These are phyloP conservation scores for Ricinus communis DNA, from an alignment of 345 rosid genomes.

Conservation along the genomic window DNA sequence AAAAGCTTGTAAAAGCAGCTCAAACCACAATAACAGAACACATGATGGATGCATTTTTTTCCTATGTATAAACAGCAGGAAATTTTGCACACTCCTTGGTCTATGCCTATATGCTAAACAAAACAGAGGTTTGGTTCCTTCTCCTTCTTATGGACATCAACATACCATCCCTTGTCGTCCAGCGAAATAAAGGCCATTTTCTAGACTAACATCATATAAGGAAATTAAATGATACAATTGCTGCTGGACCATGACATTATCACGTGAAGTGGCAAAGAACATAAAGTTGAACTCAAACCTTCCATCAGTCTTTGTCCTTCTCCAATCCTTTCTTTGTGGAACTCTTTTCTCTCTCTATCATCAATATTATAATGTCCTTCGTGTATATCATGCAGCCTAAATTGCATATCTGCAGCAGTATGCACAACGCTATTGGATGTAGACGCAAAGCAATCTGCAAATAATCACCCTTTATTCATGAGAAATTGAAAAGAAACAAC, in stretches of 20 bases:
- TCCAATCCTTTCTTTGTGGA: slow-evolving; percentile 1
- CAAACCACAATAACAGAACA: no score
- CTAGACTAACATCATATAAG: background rate
- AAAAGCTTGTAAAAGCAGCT: no score
- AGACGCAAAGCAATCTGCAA: slow-evolving; percentile 36
- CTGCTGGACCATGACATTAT: background rate
- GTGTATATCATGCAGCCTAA: background rate
- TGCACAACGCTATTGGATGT: slow-evolving; percentile 1
- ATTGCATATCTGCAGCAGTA: slow-evolving; percentile 2
- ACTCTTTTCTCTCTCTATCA: background rate
- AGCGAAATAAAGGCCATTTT: background rate
- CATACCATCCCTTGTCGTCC: background rate
- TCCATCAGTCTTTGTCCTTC: background rate
- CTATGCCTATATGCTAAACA: background rate
- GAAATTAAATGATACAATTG: background rate
- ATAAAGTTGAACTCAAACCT: background rate
- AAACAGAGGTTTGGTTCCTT: background rate
- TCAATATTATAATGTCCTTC: background rate
- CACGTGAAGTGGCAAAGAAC: background rate
- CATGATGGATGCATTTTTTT: no score
- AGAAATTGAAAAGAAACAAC: background rate
- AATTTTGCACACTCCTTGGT: no score
- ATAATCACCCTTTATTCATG: slow-evolving; percentile 20
- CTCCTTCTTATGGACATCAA: background rate
- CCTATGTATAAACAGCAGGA: no score